Conservation (phyloP, 352 stramenopile species). For the Thraustotheca clavata region DNA sequence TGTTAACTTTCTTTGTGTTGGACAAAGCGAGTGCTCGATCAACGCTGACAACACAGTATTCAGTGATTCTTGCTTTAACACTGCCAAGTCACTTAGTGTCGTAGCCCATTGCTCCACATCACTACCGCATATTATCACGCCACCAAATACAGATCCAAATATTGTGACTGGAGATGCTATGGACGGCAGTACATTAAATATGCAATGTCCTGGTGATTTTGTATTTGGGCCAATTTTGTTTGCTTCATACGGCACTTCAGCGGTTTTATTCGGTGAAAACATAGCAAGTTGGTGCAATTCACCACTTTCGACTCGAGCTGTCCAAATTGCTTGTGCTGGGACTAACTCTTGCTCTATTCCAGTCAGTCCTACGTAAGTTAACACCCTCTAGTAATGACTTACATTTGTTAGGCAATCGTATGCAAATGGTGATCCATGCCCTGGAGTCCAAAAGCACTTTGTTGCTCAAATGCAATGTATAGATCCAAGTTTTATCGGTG, state of each 20-base stretch:
- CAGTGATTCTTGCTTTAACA: neutral
- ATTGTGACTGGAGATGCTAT: neutral
- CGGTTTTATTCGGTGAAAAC: neutral
- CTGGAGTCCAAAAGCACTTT: neutral
- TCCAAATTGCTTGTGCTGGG: neutral
- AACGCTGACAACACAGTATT: no score
- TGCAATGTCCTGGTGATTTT: neutral
- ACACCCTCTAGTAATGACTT: neutral
- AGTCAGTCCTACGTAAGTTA: neutral
- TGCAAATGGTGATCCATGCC: neutral
- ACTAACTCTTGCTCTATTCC: neutral
- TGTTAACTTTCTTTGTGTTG: neutral
- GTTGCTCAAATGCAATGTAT: neutral
- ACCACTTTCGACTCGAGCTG: neutral
- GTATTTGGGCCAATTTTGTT: neutral
- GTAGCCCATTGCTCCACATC: neutral
- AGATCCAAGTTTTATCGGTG: neutral
- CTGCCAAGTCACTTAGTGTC: neutral
- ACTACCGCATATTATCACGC: neutral
- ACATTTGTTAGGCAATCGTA: neutral
- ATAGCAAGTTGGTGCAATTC: neutral
- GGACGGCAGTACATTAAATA: neutral
- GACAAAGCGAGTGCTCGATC: no score
- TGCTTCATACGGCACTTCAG: neutral
- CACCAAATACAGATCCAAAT: neutral